These are phyloP conservation scores for Stylosanthes scabra DNA, from an alignment of 331 rosid species.

Conservation along the genomic window DNA sequence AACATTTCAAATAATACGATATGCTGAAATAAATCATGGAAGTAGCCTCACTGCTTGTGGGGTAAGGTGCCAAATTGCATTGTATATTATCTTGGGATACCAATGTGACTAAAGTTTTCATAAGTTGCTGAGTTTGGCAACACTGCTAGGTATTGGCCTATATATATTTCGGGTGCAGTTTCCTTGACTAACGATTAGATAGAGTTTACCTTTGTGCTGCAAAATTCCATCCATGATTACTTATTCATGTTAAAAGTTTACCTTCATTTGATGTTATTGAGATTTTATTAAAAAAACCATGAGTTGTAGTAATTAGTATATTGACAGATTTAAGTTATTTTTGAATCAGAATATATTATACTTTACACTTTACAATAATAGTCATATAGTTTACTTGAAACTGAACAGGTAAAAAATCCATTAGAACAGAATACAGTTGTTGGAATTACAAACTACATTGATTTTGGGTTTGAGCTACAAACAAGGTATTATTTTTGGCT, in stretches of 20 bases:
- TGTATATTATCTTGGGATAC: neutral
- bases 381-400: constrained; percentile 43
- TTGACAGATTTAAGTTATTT: constrained; percentile 9
- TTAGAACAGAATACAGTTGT: constrained; percentile 76
- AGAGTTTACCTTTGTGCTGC: neutral
- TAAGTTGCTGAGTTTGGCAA: constrained; percentile 11
- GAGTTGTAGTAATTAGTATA: constrained; percentile 4
- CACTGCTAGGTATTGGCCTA: constrained; percentile 4
- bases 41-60: too few species aligned
- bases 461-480: constrained; percentile 94
- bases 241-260: constrained; percentile 19
- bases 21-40: neutral
- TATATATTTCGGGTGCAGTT: constrained; percentile 16
- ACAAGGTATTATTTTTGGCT: constrained; percentile 60
- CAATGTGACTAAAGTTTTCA: neutral
- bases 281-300: neutral
- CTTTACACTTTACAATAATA: too few species aligned
- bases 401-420: constrained; percentile 90
- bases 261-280: constrained; percentile 10
- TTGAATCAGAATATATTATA: constrained; percentile 11
- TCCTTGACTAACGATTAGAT: constrained; percentile 1
- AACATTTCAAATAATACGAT: neutral
- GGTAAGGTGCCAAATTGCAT: neutral
- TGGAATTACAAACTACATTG: constrained; percentile 96
- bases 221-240: constrained; percentile 21